A percentile compares a stretch with the other conserved stretches of the same genome.
These are phyloP conservation scores for Hyphopichia buzzinii DNA, from an alignment of 1,139 yeast genomes.

Conservation along the genomic window DNA sequence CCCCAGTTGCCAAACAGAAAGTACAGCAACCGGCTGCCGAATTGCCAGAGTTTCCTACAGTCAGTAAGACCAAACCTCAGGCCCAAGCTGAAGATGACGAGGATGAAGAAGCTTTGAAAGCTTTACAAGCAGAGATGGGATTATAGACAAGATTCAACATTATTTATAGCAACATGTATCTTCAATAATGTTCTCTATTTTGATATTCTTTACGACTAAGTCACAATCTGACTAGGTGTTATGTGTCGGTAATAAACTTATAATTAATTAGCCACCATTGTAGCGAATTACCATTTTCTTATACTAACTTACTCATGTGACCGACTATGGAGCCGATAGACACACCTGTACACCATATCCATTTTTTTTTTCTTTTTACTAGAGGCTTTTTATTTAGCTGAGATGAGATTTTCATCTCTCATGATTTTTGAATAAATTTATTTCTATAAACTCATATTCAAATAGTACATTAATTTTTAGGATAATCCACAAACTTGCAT, in stretches of 20 bases:
- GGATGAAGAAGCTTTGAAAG: conserved; percentile 88
- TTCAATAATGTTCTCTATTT: too few species aligned
- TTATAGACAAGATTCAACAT: conserved; percentile 33
- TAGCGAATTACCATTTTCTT: too few species aligned
- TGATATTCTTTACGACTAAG: background rate
- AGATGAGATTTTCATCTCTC: background rate
- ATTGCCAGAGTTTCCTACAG: conserved; percentile 52
- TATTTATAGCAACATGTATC: too few species aligned
- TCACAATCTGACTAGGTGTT: background rate
- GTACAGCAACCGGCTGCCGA: conserved; percentile 17
- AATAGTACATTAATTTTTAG: too few species aligned
- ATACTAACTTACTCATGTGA: too few species aligned
- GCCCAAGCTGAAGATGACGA: conserved; percentile 65
- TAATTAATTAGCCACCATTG: too few species aligned
- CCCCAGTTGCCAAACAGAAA: conserved; percentile 15
- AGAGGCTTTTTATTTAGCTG: too few species aligned
- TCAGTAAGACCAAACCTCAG: conserved; percentile 36
- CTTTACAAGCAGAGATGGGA: conserved; percentile 94
- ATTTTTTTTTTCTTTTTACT: too few species aligned
- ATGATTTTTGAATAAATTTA: background rate
- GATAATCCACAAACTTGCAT: background rate
- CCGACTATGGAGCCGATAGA: background rate
- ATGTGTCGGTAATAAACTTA: too few species aligned
- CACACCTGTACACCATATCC: background rate
- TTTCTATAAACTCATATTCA: background rate